Conservation (phyloP, 2,329 filamentous ascomycete species). For the Botrytis hyacinthi region DNA sequence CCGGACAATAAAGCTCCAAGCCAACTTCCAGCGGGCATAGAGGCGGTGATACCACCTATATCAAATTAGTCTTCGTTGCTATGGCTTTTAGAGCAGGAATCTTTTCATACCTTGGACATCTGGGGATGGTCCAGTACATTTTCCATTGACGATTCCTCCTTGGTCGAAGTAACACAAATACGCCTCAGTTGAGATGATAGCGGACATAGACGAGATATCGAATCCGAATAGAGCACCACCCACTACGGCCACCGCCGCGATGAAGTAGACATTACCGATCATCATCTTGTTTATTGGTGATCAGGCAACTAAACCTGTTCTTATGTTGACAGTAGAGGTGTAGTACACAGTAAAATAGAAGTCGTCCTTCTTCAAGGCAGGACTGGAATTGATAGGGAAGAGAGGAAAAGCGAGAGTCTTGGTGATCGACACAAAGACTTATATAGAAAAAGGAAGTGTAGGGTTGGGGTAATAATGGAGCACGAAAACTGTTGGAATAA, state of each 20-base stretch:
- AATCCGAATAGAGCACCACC: slow-evolving; percentile 43
- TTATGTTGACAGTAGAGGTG: not conserved
- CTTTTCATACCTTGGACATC: slow-evolving; percentile 40
- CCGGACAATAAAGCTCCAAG: slow-evolving; percentile 61
- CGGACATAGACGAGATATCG: slow-evolving; percentile 58
- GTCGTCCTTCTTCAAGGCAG: not conserved
- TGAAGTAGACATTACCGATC: slow-evolving; percentile 36
- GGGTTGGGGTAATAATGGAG: slow-evolving; percentile 11
- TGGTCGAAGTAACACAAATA: slow-evolving; percentile 53
- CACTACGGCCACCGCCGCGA: slow-evolving; percentile 38
- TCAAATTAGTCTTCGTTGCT: slow-evolving; percentile 49
- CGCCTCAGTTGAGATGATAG: slow-evolving; percentile 51
- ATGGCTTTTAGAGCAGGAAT: not conserved
- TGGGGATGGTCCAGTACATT: slow-evolving; percentile 52
- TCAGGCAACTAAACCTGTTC: slow-evolving; percentile 10
- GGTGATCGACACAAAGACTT: slow-evolving; percentile 14
- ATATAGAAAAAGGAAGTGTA: slow-evolving; percentile 2
- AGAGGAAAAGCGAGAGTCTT: not conserved
- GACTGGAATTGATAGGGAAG: not conserved
- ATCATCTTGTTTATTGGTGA: slow-evolving; percentile 26
- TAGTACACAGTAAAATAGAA: not conserved
- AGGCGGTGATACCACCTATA: slow-evolving; percentile 65
- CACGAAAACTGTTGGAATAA: slow-evolving; percentile 4
- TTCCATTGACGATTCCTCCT: slow-evolving; percentile 40
- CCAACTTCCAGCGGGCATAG: slow-evolving; percentile 71